Evolutionary conservation across 2,329 filamentous ascomycete species (phyloP), one percentile per base, ranked within the genome.

Genomic region (Tolypocladium cylindrosporum): DNA sequence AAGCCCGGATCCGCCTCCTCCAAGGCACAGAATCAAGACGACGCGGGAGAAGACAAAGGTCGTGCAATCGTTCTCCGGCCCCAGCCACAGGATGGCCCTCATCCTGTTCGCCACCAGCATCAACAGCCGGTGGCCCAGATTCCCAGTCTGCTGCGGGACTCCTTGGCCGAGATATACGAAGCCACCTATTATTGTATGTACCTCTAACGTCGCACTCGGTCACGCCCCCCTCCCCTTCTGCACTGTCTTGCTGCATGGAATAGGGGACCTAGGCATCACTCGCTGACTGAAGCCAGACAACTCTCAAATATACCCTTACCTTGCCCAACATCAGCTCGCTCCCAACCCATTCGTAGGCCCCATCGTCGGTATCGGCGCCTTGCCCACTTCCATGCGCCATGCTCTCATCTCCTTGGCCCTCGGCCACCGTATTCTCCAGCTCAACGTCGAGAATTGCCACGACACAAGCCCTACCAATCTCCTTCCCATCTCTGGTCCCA

Each of bases 331-430:
- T 37, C 54, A 55, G 13, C 54, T 55, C 10, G 54, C 54, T 7
- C 54, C 54, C 11, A 55, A 37, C 21, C 40, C 40, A 1, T 55
- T 55, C 27, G 31, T 48, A 4, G 54, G 19, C 27, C 54, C 54
- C 2, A 55, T 55, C n/a, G 2, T 31, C 9, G 21, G n/a, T 11
- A 4, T 57, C 39, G 37, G 53, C 9, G 6, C 14, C 14, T 36
- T 54, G 19, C 56, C 56, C 19, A 19, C 56, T 13, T 57, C 56
- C 7, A 43, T 54, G 40, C 50, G 56, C 24, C 56, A 57, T n/a
- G 40, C 50, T 14, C 56, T 57, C 27, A 54, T 57, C 41, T 54
- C 56, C 34, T n/a, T 54, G 39, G 40, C 56, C 40, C 50, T 57
- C 21, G 52, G 56, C 11, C 50, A 57, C 40, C 48, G 56, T 7